A percentile compares a stretch with the other conserved stretches of the same genome.
Evolutionary conservation across 305 asterid genomes (phyloP).

Genomic region (Stenogyne calaminthoides): DNA sequence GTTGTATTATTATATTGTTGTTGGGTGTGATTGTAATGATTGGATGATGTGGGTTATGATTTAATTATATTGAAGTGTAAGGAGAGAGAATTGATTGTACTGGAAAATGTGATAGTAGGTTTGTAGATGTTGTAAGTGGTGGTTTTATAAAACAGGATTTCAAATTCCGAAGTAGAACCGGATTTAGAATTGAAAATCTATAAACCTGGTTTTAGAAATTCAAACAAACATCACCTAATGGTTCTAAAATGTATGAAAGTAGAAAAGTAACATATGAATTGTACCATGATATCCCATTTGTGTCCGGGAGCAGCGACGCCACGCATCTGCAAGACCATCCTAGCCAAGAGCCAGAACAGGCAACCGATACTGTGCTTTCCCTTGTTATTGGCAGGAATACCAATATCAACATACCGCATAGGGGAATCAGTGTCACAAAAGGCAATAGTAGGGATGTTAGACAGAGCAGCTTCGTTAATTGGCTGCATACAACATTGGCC

Average conservation of each 20-base stretch:
- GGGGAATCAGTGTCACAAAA: slow-evolving; percentile 62
- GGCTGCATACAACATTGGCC: slow-evolving; percentile 36
- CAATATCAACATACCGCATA: slow-evolving; percentile 53
- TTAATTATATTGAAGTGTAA: too few species aligned
- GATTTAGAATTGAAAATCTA: too few species aligned
- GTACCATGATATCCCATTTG: slow-evolving; percentile 59
- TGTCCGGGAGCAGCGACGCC: slow-evolving; percentile 43
- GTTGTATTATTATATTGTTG: too few species aligned
- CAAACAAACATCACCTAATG: background rate
- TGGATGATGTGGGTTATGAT: too few species aligned
- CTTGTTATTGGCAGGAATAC: slow-evolving; percentile 60
- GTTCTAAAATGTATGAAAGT: background rate
- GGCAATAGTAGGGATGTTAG: slow-evolving; percentile 52
- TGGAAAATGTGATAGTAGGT: too few species aligned
- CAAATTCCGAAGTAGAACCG: too few species aligned
- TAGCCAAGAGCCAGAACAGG: slow-evolving; percentile 54
- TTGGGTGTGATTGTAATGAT: too few species aligned
- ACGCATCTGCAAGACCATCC: slow-evolving; percentile 64
- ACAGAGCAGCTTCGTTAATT: slow-evolving; percentile 54
- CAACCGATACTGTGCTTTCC: slow-evolving; percentile 60
- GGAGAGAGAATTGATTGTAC: too few species aligned
- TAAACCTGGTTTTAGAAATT: too few species aligned
- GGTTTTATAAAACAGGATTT: too few species aligned
- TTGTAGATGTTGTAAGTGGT: too few species aligned
- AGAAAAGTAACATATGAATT: background rate